phyloP scores from a whole-genome alignment of 164 flowering plant species.

The Magnolia changhungtana region DNA sequence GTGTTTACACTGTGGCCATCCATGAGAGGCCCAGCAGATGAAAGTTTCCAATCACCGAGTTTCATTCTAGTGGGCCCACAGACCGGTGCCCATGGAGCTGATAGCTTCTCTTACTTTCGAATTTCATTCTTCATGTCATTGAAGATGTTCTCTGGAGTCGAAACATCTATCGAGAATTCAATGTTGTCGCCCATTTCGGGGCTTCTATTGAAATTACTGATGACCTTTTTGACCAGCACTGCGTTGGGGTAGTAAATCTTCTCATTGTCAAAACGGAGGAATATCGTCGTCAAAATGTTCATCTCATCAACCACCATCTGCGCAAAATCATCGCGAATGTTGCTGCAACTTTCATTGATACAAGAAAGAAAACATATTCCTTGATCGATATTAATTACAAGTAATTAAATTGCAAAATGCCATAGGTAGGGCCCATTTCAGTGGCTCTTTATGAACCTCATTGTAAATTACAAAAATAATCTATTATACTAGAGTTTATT shows the following conservation, averaged over 20 bases:
- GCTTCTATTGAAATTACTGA: slow-evolving; percentile 33
- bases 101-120: neutral
- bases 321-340: no score
- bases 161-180: slow-evolving; percentile 24
- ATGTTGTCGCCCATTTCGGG: slow-evolving; percentile 32
- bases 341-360: no score
- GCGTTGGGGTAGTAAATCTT: slow-evolving; percentile 29
- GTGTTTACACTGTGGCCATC: no score
- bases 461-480: no score
- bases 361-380: no score
- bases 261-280: slow-evolving; percentile 33
- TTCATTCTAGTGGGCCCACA: no score
- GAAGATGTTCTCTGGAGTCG: slow-evolving; percentile 11
- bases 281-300: slow-evolving; percentile 57
- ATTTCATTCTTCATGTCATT: no score
- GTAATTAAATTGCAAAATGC: neutral
- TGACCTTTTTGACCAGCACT: slow-evolving; percentile 23
- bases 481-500: neutral
- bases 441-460: no score
- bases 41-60: no score
- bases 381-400: no score
- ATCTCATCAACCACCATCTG: slow-evolving; percentile 72
- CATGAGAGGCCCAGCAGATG: no score
- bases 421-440: neutral
- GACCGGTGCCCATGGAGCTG: no score